These are phyloP conservation scores for Nakazawaea wickerhamii DNA, from an alignment of 805 yeast species.

Conservation along the genomic window DNA sequence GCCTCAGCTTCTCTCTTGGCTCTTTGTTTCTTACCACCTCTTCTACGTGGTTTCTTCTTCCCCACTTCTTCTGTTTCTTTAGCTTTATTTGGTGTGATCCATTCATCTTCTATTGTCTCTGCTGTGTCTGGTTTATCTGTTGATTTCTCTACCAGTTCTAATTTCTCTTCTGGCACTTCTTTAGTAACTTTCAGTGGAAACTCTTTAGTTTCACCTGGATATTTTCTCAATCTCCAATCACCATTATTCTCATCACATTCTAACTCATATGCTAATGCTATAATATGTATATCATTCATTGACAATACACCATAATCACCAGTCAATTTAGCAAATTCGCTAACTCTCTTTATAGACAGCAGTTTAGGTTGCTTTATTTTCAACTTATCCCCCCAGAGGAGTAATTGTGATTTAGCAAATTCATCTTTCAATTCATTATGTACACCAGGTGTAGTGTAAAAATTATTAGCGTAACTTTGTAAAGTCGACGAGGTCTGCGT, in stretches of 20 bases:
- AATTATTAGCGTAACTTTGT: conserved; percentile 61
- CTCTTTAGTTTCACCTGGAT: conserved; percentile 58
- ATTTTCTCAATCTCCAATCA: conserved; percentile 62
- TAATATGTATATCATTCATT: conserved; percentile 84
- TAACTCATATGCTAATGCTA: conserved; percentile 87
- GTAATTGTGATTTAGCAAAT: conserved; percentile 69
- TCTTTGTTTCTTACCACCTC: conserved; percentile 64
- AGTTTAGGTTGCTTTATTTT: conserved; percentile 72
- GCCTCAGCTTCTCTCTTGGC: conserved; percentile 45
- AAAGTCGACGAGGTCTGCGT: conserved; percentile 76
- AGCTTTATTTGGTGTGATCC: conserved; percentile 12
- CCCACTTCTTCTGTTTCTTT: conserved; percentile 13
- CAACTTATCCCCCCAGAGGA: conserved; percentile 73
- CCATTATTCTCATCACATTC: conserved; percentile 69
- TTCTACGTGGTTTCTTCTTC: conserved; percentile 43
- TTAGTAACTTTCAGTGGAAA: conserved; percentile 14
- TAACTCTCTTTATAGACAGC: conserved; percentile 57
- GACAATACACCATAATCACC: conserved; percentile 91
- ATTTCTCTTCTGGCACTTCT: conserved; percentile 15
- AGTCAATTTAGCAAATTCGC: conserved; percentile 74
- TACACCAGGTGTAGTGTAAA: conserved; percentile 91
- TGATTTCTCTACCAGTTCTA: conserved; percentile 14
- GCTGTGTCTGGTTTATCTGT: conserved; percentile 12
- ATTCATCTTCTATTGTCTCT: conserved; percentile 8
- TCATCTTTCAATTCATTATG: conserved; percentile 83